A percentile compares a stretch with the other conserved stretches of the same genome.
phyloP scores from a whole-genome alignment of 164 flowering plant genomes.

The Berberis thunbergii region DNA sequence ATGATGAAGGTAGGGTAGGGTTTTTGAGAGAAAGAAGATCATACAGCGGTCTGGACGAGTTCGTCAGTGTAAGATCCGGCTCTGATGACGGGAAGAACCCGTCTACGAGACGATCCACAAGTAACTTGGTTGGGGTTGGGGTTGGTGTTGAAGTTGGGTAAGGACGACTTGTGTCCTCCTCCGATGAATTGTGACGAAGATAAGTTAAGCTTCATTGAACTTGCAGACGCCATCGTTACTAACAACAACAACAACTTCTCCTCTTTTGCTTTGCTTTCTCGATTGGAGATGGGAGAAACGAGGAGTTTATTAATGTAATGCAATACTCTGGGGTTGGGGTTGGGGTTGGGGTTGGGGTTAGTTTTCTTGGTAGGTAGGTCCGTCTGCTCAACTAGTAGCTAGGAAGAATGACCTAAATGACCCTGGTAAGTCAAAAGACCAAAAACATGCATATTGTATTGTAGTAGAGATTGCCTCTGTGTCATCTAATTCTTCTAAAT shows the following conservation, averaged over 20 bases:
- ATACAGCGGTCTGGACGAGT: constrained; percentile 73
- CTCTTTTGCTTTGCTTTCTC: too few species aligned
- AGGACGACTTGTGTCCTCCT: constrained; percentile 15
- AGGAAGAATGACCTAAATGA: too few species aligned
- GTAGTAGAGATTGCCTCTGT: too few species aligned
- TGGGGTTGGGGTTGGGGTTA: too few species aligned
- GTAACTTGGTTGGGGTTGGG: constrained; percentile 25
- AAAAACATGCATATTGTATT: too few species aligned
- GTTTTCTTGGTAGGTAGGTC: too few species aligned
- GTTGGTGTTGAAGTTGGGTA: constrained; percentile 17
- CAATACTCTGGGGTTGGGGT: too few species aligned
- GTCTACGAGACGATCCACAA: neutral
- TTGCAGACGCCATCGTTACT: constrained; percentile 1
- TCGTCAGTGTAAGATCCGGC: constrained; percentile 73
- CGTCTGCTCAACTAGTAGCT: too few species aligned
- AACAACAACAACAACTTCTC: neutral
- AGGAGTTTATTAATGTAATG: too few species aligned
- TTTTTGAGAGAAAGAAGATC: constrained; percentile 10
- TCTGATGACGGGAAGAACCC: constrained; percentile 31
- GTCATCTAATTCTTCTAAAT: too few species aligned
- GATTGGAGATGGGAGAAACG: too few species aligned
- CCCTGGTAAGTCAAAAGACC: too few species aligned
- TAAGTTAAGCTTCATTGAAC: neutral
- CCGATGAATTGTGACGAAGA: neutral
- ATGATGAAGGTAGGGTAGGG: neutral